Evolutionary conservation across 129 eudicot species (phyloP), one percentile per base, ranked within the genome.

Genomic region (Escallonia rubra): DNA sequence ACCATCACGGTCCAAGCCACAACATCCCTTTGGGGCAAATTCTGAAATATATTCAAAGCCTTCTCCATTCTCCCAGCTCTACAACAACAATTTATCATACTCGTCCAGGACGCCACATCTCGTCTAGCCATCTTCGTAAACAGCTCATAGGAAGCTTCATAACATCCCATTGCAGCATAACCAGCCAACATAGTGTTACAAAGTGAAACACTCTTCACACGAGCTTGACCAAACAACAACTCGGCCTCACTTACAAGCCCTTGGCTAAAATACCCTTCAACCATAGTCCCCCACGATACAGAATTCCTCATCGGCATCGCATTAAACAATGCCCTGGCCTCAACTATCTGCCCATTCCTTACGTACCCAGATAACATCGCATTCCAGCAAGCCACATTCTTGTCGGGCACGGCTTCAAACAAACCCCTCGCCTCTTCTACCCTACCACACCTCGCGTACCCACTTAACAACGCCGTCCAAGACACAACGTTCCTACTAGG

Each of bases 91-190:
- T 69, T 79, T 38, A 89, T 76, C 73, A 79, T 66, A 71, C 69
- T 78, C 13, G 93, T 85, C 96, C 92, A 89, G 3, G 96, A 85
- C 6, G 81, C 93, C 62, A 80, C 81, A 80, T 89, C 96, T 62
- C 59, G 75, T 50, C 65, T 64, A 57, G 56, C 46, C 82, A 85
- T 85, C 45, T 41, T 16, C 64, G 14, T 69, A 74, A 86, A 89
- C 52, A 86, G 56, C 45, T 77, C 78, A 75, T 74, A 78, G 38
- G 72, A 64, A 15, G 79, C 80, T 53, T 78, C 80, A 65, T 80
- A 23, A 57, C 76, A 70, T n/a, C 83, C 81, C 34, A 59, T 78
- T 62, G 76, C 80, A 59, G 62, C 85, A 81, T 89, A 89, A 57
- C 87, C 90, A 2, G 76, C 64, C 74, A 89, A 76, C 89, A 80